Evolutionary conservation across 1,284 basidiomycete genomes (phyloP), one percentile per base, ranked within the genome.

Genomic region (Baeospora myosura): DNA sequence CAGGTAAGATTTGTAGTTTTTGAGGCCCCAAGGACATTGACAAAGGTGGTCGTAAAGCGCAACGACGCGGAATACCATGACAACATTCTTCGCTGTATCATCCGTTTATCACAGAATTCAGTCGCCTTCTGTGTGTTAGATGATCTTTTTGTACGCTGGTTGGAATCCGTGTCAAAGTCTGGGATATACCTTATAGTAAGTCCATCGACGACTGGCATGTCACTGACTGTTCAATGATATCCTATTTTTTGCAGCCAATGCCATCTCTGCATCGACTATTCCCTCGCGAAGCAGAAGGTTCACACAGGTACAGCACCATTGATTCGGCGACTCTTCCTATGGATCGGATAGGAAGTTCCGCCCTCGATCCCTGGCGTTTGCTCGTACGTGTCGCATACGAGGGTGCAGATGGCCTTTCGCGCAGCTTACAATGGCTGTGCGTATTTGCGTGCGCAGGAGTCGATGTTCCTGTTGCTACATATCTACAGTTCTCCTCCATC

Each of bases 361-460:
- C 58, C 21, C 49, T 69, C 24, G 76, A 83, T 55, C 78, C 81
- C 7, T 77, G 84, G 69, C 61, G 66, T 26, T 61, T 74, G 4
- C 60, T 84, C 4, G 60, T 67, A 14, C 61, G 63, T 23, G 60
- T 67, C 5, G 74, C 76, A 0, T 63, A 61, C 2, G 60, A 66
- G 41, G 66, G 65, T 16, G 54, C 59, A 28, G 62, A 69, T 4
- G 74, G 74, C 4, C 62, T 81, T 28, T 58, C 62, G 14, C 68
- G 66, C 22, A 72, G 72, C 24, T 61, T 86, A 29, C 64, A 68
- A 38, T 88, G 84, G 80, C 66, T 89, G 23, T 70, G 72, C 23
- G 63, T 82, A 17, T 68, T 88, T 49, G 68, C 82, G 8, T 66
- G 68, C 37, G 86, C 85, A 2, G 84, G 81, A 0, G 73, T 87